These are phyloP conservation scores for Penicillium sp. DNA, from an alignment of 2,329 filamentous ascomycete species.

Conservation along the genomic window DNA sequence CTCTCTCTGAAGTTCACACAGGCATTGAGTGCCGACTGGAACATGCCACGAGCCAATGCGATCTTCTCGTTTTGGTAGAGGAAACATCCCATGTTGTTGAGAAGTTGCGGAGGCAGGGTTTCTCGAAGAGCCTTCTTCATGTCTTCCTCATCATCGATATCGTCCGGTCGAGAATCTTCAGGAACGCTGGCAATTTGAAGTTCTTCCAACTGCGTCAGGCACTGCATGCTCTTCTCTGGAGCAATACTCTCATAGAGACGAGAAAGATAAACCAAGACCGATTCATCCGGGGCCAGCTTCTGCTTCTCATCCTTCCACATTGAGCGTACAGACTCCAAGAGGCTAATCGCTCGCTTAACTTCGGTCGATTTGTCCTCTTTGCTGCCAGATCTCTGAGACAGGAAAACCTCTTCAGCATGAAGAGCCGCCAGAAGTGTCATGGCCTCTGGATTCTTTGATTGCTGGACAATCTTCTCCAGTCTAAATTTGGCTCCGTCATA, in stretches of 20 bases:
- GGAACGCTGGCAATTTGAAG: constrained; percentile 76
- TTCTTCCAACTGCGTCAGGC: constrained; percentile 84
- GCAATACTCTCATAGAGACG: constrained; percentile 80
- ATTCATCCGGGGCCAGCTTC: constrained; percentile 70
- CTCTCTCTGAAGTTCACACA: constrained; percentile 75
- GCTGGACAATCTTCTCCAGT: constrained; percentile 88
- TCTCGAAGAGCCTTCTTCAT: constrained; percentile 60
- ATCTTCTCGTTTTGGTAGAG: constrained; percentile 82
- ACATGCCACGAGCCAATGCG: constrained; percentile 73
- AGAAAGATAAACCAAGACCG: constrained; percentile 85
- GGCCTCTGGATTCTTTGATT: constrained; percentile 74
- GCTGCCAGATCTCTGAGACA: constrained; percentile 64
- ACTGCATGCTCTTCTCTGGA: constrained; percentile 87
- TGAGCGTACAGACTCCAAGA: constrained; percentile 76
- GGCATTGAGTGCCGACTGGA: constrained; percentile 83
- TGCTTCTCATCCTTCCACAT: constrained; percentile 93
- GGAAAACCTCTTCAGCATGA: constrained; percentile 90
- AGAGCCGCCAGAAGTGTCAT: constrained; percentile 88
- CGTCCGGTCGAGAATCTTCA: constrained; percentile 59
- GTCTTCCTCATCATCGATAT: constrained; percentile 55
- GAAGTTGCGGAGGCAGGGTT: constrained; percentile 75
- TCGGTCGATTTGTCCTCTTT: constrained; percentile 88
- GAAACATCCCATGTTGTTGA: constrained; percentile 98
- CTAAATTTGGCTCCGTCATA: constrained; percentile 87
- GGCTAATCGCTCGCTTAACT: constrained; percentile 74